Evolutionary conservation across 192 early-diverging fungal species (phyloP), one percentile per base, ranked within the genome.

Genomic region (Gryganskiella cystojenkinii): DNA sequence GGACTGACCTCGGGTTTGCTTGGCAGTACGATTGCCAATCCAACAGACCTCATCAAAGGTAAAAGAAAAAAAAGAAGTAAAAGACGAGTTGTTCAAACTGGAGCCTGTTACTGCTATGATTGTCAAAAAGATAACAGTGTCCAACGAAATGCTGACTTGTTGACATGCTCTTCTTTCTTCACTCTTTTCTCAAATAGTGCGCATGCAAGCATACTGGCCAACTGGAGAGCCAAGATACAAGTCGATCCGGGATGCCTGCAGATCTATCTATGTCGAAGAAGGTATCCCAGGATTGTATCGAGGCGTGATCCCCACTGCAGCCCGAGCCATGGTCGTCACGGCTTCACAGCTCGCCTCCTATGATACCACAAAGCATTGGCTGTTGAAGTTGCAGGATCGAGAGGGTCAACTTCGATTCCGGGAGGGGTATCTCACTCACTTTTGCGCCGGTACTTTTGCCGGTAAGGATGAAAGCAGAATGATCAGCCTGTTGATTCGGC

Each of bases 271-370:
- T 45, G 44, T 50, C 1, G 65, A 78, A 37, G 79, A 83, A 35
- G 81, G 81, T 11, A 45, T 80, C 22, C 61, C 65, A 14, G 82
- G 82, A 25, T 61, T 87, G 10, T 87, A 84, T 34, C 67, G 79
- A 30, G 86, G 86, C 4, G 84, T 86, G 30, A 64, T 72, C 10
- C 84, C 83, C 8, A 87, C 86, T 7, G 80, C 71, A 22, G 67
- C 79, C 13, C 66, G 84, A 3, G 86, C 86, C 8, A 76, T 79
- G 57, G 64, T 85, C 10, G 71, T 87, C 33, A 85, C 86, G 3
- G 86, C 79, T 10, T 80, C 80, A 2, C 86, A 87, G 56, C 57
- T 87, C 24, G 82, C 84, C 3, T 74, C 80, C 0, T 87, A 87
- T 58, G 86, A 87, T 47, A 79, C 80, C 20, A 80, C 84, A 24